Base-by-base conservation (phyloP, 331 rosid species). In the Ulmus americana region DNA sequence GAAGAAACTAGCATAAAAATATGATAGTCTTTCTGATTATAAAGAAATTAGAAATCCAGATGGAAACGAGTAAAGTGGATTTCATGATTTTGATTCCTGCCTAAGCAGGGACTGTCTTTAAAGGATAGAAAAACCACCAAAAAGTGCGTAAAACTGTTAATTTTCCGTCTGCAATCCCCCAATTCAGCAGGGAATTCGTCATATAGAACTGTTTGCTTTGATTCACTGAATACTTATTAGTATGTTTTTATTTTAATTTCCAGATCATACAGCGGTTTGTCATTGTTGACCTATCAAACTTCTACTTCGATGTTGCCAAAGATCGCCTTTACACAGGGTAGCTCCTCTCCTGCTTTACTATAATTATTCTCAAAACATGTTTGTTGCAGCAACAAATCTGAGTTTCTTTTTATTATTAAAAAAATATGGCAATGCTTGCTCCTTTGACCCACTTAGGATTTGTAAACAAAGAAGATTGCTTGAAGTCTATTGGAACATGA, bases 291-390 rank as follows among this genome's bases (percentile, higher is more conserved):
- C 84, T 94, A 43, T 94, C 98, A 56, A 94, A 82, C 71, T 94
- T 94, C 82, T 94, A 94, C 72, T 83, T 94, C 47, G 98, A 94
- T 75, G 91, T 87, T 49, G 97, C 97, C 66, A 94, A 94, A 87
- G 98, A 94, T 82, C 98, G 98, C 48, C 92, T 94, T 61, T 94
- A 94, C 61, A 95, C 90, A 58, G 97, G 98, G 98, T 92, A 80
- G 72, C 57, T 61, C 63, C 69, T 48, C 81, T 10, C 14, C 1
- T 55, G 28, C 56, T 52, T 44, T 51, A 14, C 55, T 3, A 13
- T 42, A 7, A 7, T 20, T 10, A 73, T 20, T 38, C 45, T 39
- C 39, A 40, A 20, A 11, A 35, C 52, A 35, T 45, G 59, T 38
- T 41, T 60, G 56, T 63, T 15, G 8, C 6, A 10, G 38, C 54